Evolutionary conservation across 352 stramenopile species (phyloP), one percentile per base, ranked within the genome.

Genomic region (Labyrinthula sp.): DNA sequence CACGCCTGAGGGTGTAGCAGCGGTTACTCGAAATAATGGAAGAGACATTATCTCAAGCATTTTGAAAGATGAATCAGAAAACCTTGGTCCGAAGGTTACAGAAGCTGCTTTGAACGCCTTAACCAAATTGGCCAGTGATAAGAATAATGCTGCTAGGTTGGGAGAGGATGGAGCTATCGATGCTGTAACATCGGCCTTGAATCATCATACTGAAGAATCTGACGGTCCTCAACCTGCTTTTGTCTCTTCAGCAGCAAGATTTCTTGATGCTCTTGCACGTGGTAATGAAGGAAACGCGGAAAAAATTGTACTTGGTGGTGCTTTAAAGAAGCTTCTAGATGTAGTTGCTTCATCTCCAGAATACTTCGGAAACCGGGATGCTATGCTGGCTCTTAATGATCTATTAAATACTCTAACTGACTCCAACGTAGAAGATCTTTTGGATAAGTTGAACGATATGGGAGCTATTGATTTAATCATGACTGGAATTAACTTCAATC

Each of bases 391-490:
- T 15, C 9, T 54, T 4, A 17, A 59, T 14, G 30, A 26, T 20
- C 23, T 59, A 10, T 36, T 59, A 35, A 33, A 40, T 15, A 54
- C 56, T 5, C 45, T 28, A 28, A n/a, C n/a, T n/a, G n/a, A n/a
- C n/a, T 30, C 40, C 28, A 40, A 30, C 22, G 3, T 45, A 24
- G 12, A n/a, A 9, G 47, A 60, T 5, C 30, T 27, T 23, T 21
- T 36, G 17, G 36, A 52, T n/a, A 18, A 31, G 34, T 35, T 59
- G 9, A 47, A n/a, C 18, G 47, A 48, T 24, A 25, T 23, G 9
- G 50, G 50, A 6, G 45, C 48, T n/a, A 15, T 30, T 14, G 50
- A 55, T 10, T 20, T 59, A 3, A 43, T 59, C 45, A 59, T 59
- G 48, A 21, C 43, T 12, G 50, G 31, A 22, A 59, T 59, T 43